Evolutionary conservation across 2,329 filamentous ascomycete genomes (phyloP), one percentile per base, ranked within the genome.

Genomic region (Colletotrichum sp.): DNA sequence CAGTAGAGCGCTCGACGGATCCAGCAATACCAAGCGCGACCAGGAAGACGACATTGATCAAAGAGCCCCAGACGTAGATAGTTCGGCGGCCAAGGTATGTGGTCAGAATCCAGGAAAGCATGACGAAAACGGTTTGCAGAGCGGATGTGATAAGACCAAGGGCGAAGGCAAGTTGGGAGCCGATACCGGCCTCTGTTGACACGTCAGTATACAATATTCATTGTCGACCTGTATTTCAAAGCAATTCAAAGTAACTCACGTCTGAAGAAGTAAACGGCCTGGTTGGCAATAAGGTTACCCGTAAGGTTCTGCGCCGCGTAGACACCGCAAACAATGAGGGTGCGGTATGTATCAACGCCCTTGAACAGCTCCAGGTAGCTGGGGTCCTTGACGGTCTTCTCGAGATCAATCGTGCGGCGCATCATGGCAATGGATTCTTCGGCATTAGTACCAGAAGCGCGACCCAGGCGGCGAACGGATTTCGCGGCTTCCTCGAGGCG

Each of bases 81-180:
- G 88, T 87, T 67, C 91, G 90, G 72, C 91, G 88, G 79, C 91
- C 90, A 67, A 91, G 85, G 81, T 91, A 93, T 2, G 88, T 87
- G 16, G 90, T 93, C 64, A 93, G 87, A 70, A 93, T 82, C 92
- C 92, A 93, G 72, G 91, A 93, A 55, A 91, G 84, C 87, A 92
- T 92, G 80, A 92, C 90, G 74, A 91, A 86, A 80, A 93, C 82
- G 81, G 82, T 85, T 79, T 92, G 90, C 3, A 93, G 90, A 63
- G 87, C 89, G 0, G 91, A 92, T 66, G 89, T 93, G 81, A 93
- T 92, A 33, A 93, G 87, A 81, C 89, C 89, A 18, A 93, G 84
- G 47, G 87, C 88, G 79, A 93, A 93, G 6, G 91, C 88, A 33
- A 84, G 87, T 77, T 91, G 83, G 6, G 80, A 82, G 2, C 73